Evolutionary conservation across 2,329 filamentous ascomycete genomes (phyloP).

Genomic region (Gaeumannomyces sp.): DNA sequence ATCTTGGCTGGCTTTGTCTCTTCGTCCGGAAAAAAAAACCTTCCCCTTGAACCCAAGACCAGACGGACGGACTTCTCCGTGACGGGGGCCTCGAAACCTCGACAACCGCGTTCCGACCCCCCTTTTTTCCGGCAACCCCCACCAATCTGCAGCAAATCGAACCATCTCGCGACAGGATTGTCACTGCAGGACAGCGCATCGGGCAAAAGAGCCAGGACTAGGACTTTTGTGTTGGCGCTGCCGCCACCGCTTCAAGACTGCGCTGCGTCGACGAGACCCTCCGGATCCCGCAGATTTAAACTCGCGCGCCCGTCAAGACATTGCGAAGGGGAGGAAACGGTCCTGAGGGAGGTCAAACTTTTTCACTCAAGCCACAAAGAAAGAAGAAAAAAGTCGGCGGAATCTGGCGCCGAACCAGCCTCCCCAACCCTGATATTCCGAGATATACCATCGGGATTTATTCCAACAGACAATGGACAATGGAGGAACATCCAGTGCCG

Average conservation of each 20-base stretch:
- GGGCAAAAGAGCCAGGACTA: background rate
- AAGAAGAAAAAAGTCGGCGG: background rate
- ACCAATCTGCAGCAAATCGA: background rate
- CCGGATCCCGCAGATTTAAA: background rate
- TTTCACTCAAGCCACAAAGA: background rate
- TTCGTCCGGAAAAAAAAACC: no score
- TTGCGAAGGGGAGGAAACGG: background rate
- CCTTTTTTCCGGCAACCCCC: background rate
- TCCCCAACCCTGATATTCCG: background rate
- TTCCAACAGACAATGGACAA: background rate
- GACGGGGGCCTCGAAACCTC: background rate
- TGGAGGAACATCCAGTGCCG: constrained; percentile 6
- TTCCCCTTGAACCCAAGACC: no score
- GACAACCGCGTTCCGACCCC: background rate
- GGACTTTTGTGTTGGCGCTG: background rate
- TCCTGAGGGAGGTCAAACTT: background rate
- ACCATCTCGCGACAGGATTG: background rate
- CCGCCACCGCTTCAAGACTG: constrained; percentile 1
- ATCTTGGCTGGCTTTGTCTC: no score
- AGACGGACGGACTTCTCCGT: no score
- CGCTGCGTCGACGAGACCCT: background rate
- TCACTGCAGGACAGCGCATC: background rate
- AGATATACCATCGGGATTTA: background rate
- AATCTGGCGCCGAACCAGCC: background rate
- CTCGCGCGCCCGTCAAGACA: background rate